Conservation (phyloP, 106 monocot species). For the Cymbidium sinense region DNA sequence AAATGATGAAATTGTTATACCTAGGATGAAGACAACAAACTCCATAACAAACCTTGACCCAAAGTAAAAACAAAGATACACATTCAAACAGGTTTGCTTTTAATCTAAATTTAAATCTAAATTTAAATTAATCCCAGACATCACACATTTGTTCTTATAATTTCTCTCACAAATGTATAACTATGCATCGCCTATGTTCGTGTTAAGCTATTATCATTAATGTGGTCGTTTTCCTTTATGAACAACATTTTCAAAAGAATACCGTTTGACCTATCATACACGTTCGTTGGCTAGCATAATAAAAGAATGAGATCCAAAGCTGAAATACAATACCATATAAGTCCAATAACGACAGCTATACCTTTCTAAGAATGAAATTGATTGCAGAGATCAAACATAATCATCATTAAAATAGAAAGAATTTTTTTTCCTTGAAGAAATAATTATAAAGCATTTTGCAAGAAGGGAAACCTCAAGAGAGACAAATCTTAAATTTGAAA, state of each 20-base stretch:
- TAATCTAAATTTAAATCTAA: background rate
- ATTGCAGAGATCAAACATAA: background rate
- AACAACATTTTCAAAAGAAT: too few relatives aligned
- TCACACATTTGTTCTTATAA: background rate
- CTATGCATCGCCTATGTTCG: background rate
- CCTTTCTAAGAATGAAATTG: background rate
- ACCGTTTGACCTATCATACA: background rate
- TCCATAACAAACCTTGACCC: background rate
- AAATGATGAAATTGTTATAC: background rate
- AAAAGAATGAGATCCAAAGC: background rate
- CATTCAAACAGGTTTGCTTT: background rate
- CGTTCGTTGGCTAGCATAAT: background rate
- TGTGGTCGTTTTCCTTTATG: too few relatives aligned
- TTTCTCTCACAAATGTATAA: background rate
- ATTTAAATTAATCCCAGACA: background rate
- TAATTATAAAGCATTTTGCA: background rate
- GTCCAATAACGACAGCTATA: background rate
- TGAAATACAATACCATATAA: background rate
- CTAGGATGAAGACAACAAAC: background rate
- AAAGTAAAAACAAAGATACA: background rate
- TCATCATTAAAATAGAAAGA: background rate
- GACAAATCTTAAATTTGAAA: constrained; percentile 53
- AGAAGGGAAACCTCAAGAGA: constrained; percentile 46
- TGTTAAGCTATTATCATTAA: too few relatives aligned
- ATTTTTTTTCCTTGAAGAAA: background rate